Percentiles rank a stretch among this genome's conserved stretches.
These are phyloP conservation scores for Baudoinia panamericana DNA, from an alignment of 495 filamentous ascomycete species.

Conservation along the genomic window DNA sequence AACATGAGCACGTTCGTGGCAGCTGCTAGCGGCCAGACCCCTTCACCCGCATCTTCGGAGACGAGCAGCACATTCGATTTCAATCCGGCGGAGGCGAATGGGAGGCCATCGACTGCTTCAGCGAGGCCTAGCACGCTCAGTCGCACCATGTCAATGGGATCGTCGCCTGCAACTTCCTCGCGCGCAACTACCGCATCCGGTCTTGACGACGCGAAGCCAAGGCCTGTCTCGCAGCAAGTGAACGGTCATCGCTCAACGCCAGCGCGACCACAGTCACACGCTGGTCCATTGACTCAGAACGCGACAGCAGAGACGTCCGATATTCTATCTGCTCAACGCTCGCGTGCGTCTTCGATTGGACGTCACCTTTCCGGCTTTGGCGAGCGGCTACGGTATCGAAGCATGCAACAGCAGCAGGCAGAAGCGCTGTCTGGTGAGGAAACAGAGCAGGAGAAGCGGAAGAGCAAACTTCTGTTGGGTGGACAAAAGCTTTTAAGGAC, in stretches of 20 bases:
- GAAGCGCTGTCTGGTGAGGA: conserved; percentile 8
- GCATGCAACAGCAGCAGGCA: background rate
- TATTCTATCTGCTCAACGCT: no score
- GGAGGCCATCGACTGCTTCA: conserved; percentile 13
- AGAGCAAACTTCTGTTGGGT: conserved; percentile 20
- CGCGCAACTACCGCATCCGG: no score
- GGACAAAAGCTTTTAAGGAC: conserved; percentile 19
- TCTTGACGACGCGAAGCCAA: conserved; percentile 4
- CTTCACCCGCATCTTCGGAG: conserved; percentile 2
- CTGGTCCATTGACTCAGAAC: no score
- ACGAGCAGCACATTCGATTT: conserved; percentile 11
- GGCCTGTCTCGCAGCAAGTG: no score
- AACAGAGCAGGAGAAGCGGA: conserved; percentile 12
- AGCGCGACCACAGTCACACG: no score
- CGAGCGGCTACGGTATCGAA: conserved; percentile 17
- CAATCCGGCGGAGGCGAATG: conserved; percentile 3
- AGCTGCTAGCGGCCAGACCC: background rate
- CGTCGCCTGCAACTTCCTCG: conserved; percentile 7
- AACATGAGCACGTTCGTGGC: conserved; percentile 27
- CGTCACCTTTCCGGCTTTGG: conserved; percentile 20
- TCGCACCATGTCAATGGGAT: conserved; percentile 6
- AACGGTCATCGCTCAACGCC: no score
- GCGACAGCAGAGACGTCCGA: no score
- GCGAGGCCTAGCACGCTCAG: conserved; percentile 17
- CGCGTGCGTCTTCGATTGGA: conserved; percentile 6